phyloP scores from a whole-genome alignment of 257 asterid species.

The Galeopsis tetrahit region DNA sequence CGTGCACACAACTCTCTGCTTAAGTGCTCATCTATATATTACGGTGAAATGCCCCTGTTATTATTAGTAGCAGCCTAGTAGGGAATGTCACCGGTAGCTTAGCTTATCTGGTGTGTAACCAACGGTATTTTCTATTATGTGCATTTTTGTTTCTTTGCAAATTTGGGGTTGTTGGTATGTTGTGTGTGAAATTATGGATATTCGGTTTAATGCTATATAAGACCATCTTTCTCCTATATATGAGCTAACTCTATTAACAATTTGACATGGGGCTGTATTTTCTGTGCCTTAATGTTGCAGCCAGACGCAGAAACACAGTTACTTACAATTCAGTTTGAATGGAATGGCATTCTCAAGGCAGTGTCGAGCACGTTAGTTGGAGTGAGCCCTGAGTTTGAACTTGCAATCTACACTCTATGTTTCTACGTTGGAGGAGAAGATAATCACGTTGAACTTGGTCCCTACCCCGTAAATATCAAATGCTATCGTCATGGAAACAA shows the following conservation, averaged over 20 bases:
- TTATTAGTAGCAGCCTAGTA: background rate
- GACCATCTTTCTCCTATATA: background rate
- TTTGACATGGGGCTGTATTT: background rate
- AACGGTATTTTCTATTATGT: background rate
- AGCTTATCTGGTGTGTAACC: background rate
- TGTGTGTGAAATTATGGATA: background rate
- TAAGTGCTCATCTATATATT: too few relatives aligned
- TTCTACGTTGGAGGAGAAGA: slow-evolving; percentile 82
- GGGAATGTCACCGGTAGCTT: background rate
- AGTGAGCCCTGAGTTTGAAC: slow-evolving; percentile 95
- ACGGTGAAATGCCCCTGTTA: background rate
- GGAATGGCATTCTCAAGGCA: slow-evolving; percentile 93
- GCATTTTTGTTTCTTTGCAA: background rate
- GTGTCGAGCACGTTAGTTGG: slow-evolving; percentile 88
- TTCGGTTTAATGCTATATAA: background rate
- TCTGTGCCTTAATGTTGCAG: slow-evolving; percentile 47
- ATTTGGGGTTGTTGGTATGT: background rate
- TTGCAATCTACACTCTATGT: slow-evolving; percentile 81
- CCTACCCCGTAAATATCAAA: slow-evolving; percentile 76
- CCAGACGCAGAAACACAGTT: slow-evolving; percentile 87
- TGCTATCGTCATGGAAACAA: slow-evolving; percentile 78
- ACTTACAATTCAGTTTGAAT: slow-evolving; percentile 87
- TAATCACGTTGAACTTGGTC: slow-evolving; percentile 80
- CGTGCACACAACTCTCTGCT: too few relatives aligned
- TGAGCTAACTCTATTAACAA: background rate